Conservation (phyloP, 2,329 filamentous ascomycete genomes). For the Paramyrothecium roridum region DNA sequence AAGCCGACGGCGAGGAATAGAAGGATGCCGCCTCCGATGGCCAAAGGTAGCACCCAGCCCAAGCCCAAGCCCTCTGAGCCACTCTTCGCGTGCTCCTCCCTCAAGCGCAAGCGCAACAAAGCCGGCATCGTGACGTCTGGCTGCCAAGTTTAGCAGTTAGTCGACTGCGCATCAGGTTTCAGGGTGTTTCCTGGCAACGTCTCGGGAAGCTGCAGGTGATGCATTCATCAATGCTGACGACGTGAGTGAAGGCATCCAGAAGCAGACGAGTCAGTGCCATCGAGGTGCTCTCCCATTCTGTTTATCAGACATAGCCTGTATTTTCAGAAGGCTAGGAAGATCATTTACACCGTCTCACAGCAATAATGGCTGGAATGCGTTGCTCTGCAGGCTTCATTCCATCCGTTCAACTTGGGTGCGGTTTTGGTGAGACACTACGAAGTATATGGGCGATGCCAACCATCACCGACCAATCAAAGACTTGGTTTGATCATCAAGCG, state of each 20-base stretch:
- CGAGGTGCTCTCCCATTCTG: constrained; percentile 12
- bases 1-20: constrained; percentile 40
- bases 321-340: constrained; percentile 12
- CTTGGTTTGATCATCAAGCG: neutral
- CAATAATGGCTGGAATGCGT: constrained; percentile 35
- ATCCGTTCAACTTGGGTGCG: constrained; percentile 7
- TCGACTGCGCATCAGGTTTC: too few relatives aligned
- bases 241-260: too few relatives aligned
- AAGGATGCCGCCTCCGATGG: constrained; percentile 43
- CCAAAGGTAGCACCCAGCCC: constrained; percentile 41
- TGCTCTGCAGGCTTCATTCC: constrained; percentile 34
- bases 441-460: too few relatives aligned
- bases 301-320: constrained; percentile 10
- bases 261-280: neutral
- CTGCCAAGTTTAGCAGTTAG: neutral
- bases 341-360: constrained; percentile 23
- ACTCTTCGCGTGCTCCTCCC: constrained; percentile 5
- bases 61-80: constrained; percentile 21
- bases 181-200: too few relatives aligned
- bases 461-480: neutral
- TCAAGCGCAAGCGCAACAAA: constrained; percentile 2
- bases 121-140: constrained; percentile 10
- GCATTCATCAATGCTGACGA: neutral
- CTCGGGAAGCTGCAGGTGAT: neutral
- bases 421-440: too few relatives aligned